A percentile compares a stretch with the other conserved stretches of the same genome.
Evolutionary conservation across 2,329 filamentous ascomycete genomes (phyloP).

Genomic region (Monosporascus sp.): DNA sequence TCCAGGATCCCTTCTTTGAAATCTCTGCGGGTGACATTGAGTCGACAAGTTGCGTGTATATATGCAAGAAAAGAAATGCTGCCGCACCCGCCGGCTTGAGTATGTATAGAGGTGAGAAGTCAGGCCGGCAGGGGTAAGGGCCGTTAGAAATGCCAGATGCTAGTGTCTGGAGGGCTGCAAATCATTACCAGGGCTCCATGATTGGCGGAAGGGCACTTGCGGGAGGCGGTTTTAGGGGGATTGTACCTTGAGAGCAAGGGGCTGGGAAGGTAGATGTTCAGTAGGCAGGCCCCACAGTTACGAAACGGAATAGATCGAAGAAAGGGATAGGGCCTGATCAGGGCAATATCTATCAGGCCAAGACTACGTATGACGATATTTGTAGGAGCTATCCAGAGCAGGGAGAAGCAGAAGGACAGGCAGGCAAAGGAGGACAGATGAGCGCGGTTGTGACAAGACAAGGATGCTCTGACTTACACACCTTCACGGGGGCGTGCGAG

Average conservation of each 20-base stretch:
- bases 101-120: slow-evolving; percentile 10
- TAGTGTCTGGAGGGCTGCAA: slow-evolving; percentile 25
- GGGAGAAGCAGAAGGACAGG: slow-evolving; percentile 14
- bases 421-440: slow-evolving; percentile 19
- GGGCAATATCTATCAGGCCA: not conserved
- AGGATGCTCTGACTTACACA: slow-evolving; percentile 15
- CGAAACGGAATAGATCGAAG: not conserved
- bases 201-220: slow-evolving; percentile 10
- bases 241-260: not conserved
- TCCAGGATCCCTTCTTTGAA: slow-evolving; percentile 9
- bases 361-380: slow-evolving; percentile 2
- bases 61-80: slow-evolving; percentile 17
- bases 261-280: not conserved
- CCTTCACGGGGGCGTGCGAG: slow-evolving; percentile 6
- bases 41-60: slow-evolving; percentile 18
- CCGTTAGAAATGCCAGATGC: slow-evolving; percentile 24
- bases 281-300: not conserved
- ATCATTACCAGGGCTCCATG: slow-evolving; percentile 25
- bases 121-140: slow-evolving; percentile 23
- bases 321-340: not conserved
- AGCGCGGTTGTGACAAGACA: slow-evolving; percentile 20
- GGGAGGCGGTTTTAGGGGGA: not conserved
- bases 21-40: slow-evolving; percentile 12
- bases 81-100: slow-evolving; percentile 10
- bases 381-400: slow-evolving; percentile 8